These are phyloP conservation scores for Oryza australiensis DNA, from an alignment of 176 grass and related monocot species.

Conservation along the genomic window DNA sequence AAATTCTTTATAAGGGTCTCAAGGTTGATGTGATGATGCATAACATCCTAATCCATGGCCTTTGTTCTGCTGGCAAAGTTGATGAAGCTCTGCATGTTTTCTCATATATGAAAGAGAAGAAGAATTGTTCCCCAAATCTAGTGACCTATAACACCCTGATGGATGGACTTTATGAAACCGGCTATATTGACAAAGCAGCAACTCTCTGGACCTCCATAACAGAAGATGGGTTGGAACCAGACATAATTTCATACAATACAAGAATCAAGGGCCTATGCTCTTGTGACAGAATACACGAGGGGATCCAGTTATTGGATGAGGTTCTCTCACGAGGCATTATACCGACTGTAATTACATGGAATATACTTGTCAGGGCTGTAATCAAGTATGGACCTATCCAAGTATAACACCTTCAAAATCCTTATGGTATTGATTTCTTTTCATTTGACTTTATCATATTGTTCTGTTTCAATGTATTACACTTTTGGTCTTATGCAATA, in stretches of 20 bases:
- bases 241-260: conserved; percentile 89
- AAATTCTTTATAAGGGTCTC: conserved; percentile 55
- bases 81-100: conserved; percentile 59
- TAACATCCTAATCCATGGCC: conserved; percentile 92
- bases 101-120: conserved; percentile 74
- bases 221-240: conserved; percentile 66
- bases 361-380: conserved; percentile 80
- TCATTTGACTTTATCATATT: conserved; percentile 15
- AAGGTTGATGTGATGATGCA: conserved; percentile 65
- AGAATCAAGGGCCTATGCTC: conserved; percentile 88
- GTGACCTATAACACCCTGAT: conserved; percentile 93
- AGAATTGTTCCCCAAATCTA: conserved; percentile 67
- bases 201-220: conserved; percentile 66
- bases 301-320: conserved; percentile 65
- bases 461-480: not conserved
- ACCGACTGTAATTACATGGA: conserved; percentile 89
- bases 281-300: conserved; percentile 69
- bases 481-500: conserved; percentile 8
- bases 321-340: conserved; percentile 57
- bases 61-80: conserved; percentile 76
- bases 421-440: conserved; percentile 29
- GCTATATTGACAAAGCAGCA: conserved; percentile 60
- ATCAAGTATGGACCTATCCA: conserved; percentile 56
- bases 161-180: conserved; percentile 69
- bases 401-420: conserved; percentile 40